Base-by-base conservation (phyloP, 441 rosid genomes). In the Gossypium schwendimanii region DNA sequence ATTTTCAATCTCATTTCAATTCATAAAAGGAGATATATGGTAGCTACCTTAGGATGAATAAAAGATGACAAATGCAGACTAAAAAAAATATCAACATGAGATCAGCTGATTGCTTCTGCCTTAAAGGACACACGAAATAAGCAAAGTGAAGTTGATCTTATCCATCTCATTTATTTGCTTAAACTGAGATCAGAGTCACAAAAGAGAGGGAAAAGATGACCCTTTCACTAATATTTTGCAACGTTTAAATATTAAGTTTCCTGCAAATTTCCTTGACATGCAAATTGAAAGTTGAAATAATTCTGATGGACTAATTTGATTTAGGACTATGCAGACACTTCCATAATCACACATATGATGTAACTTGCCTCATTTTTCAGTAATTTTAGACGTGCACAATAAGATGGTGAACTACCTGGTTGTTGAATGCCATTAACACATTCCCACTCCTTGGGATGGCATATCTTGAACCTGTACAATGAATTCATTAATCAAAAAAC, bases 371-470 rank as follows among this genome's bases (percentile, higher is more conserved):
- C 17, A 36, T 57, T 45, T 63, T 47, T 52, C 14, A 33, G 44
- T 69, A 57, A 65, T n/a, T 63, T 45, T 24, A 65, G 6, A 66
- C 23, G 63, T 57, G 23, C 52, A 63, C 6, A 14, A 58, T 15
- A 23, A 76, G 66, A 49, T 54, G 41, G 41, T 70, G 33, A 50
- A 53, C 62, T 89, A 94, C 98, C 98, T 87, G 92, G 82, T 92
- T 94, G 84, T 94, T 94, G 84, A 92, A 94, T 65, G 98, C 90
- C 92, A 92, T 92, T 69, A 85, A 75, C 33, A 94, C 81, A 79
- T 94, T 94, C 59, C 98, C 97, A 75, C 71, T 87, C 82, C 98
- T 85, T 82, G 87, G 91, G 81, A 94, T 89, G 31, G 97, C 97
- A 84, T 92, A 94, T 82, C 98, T 85, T 61, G 98, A 94, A 72